These are phyloP conservation scores for Aquanectria penicillioides DNA, from an alignment of 2,329 filamentous ascomycete genomes.

Conservation along the genomic window DNA sequence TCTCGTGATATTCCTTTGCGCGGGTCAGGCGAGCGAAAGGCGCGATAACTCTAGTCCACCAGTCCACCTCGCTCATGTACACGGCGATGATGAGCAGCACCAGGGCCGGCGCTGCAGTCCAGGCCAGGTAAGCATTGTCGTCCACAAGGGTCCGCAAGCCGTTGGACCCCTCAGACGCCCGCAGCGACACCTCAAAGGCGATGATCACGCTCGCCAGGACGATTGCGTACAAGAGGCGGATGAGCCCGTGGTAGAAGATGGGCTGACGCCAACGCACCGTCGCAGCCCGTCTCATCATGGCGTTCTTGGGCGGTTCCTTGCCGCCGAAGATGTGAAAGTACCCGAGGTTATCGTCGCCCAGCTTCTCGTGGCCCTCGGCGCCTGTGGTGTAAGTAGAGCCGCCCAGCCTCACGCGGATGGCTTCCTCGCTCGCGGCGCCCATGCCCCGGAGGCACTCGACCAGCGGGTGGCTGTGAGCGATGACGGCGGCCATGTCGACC, in stretches of 20 bases:
- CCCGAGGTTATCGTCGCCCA: constrained; percentile 33
- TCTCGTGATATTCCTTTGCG: constrained; percentile 41
- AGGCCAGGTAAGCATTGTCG: constrained; percentile 45
- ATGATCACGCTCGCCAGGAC: constrained; percentile 45
- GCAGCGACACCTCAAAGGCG: constrained; percentile 47
- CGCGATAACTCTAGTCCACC: constrained; percentile 44
- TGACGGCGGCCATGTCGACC: constrained; percentile 47
- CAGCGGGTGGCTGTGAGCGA: constrained; percentile 48
- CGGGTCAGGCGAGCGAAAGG: constrained; percentile 45
- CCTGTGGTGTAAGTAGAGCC: constrained; percentile 45
- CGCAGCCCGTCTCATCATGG: constrained; percentile 28
- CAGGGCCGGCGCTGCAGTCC: constrained; percentile 48
- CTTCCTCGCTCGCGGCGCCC: constrained; percentile 44
- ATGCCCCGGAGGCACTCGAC: constrained; percentile 48
- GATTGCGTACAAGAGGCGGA: constrained; percentile 41
- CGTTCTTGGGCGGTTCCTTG: constrained; percentile 30
- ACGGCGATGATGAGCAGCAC: constrained; percentile 42
- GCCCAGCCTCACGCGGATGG: constrained; percentile 40
- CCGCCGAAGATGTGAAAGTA: constrained; percentile 42
- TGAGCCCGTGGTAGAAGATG: constrained; percentile 40
- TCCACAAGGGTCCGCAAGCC: constrained; percentile 45
- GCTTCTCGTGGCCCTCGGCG: constrained; percentile 48
- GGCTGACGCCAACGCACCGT: constrained; percentile 45
- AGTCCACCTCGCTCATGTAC: constrained; percentile 46
- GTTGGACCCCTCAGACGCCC: constrained; percentile 40